Conservation (phyloP, 1,139 yeast species). For the Blastobotrys persicus region DNA sequence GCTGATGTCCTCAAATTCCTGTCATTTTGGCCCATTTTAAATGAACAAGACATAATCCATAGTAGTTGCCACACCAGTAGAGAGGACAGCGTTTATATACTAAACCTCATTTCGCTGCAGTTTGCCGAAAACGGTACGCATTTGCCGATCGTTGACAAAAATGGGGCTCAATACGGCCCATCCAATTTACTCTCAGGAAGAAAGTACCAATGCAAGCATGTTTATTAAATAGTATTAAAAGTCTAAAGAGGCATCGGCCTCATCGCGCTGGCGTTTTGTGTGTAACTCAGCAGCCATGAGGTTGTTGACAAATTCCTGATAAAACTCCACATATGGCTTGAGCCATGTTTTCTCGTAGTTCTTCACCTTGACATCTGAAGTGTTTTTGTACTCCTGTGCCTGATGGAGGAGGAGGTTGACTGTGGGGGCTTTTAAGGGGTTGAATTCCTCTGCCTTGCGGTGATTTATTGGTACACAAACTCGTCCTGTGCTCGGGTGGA, state of each 20-base stretch:
- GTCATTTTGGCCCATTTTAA: too few relatives aligned
- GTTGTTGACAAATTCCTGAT: conserved; percentile 58
- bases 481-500: conserved; percentile 95
- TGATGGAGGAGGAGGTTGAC: conserved; percentile 59
- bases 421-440: conserved; percentile 80
- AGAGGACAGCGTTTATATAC: too few relatives aligned
- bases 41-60: too few relatives aligned
- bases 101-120: too few relatives aligned
- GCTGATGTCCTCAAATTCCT: too few relatives aligned
- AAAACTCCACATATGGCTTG: conserved; percentile 71
- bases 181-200: too few relatives aligned
- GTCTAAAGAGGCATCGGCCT: conserved; percentile 24
- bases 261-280: conserved; percentile 25
- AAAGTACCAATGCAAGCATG: too few relatives aligned
- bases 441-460: conserved; percentile 52
- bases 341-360: conserved; percentile 69
- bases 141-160: too few relatives aligned
- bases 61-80: too few relatives aligned
- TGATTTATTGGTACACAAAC: conserved; percentile 94
- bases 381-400: conserved; percentile 44
- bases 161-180: too few relatives aligned
- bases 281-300: conserved; percentile 53
- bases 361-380: conserved; percentile 32
- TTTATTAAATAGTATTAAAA: too few relatives aligned
- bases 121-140: too few relatives aligned